phyloP scores from a whole-genome alignment of 148 eudicot species.

The Arctostaphylos glauca region DNA sequence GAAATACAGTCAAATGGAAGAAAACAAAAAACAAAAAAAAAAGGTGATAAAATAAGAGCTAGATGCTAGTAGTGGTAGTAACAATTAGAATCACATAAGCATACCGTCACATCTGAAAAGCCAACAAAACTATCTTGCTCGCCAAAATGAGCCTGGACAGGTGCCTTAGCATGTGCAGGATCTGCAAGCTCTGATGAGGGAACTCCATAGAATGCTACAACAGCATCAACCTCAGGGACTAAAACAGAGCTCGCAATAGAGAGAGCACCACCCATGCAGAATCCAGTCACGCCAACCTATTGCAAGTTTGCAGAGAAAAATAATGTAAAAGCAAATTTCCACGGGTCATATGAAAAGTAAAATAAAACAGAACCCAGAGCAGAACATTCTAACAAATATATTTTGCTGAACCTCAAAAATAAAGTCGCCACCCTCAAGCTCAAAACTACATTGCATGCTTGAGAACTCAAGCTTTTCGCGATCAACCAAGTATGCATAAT shows the following conservation, averaged over 20 bases:
- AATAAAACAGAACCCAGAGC: neutral
- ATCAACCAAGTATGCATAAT: neutral
- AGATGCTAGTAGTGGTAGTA: neutral
- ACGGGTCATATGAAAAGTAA: neutral
- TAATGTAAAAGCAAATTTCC: neutral
- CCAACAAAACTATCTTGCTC: constrained; percentile 74
- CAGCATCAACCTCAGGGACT: constrained; percentile 83
- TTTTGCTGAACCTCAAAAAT: neutral
- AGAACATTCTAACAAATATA: neutral
- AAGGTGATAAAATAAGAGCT: neutral
- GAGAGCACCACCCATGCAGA: constrained; percentile 97
- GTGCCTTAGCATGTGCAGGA: constrained; percentile 70
- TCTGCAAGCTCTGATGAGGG: constrained; percentile 82
- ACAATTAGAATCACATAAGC: constrained; percentile 5
- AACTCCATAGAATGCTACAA: constrained; percentile 78
- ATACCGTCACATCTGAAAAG: constrained; percentile 85
- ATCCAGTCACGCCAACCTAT: constrained; percentile 93
- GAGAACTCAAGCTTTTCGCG: neutral
- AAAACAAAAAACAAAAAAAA: neutral
- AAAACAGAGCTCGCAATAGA: constrained; percentile 79
- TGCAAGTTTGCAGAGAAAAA: neutral
- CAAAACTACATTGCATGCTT: neutral
- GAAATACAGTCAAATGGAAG: neutral
- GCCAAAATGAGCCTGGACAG: constrained; percentile 84
- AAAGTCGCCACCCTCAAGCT: neutral